Base-by-base conservation (phyloP, 352 stramenopile genomes). In the Phytophthora agathidicida region DNA sequence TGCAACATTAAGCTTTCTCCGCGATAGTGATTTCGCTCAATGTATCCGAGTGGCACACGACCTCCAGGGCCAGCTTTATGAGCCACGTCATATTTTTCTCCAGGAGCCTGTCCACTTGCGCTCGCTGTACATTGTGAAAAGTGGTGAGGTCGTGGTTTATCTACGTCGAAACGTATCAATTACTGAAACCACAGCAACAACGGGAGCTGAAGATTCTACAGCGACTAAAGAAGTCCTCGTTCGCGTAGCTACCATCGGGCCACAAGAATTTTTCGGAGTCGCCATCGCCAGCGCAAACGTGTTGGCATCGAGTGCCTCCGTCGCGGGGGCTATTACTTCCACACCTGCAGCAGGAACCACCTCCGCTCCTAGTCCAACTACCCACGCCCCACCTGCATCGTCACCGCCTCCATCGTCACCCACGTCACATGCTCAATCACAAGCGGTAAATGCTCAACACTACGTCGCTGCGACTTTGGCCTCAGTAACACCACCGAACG, bases 41-140 rank as follows among this genome's bases (percentile, higher is more conserved):
- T 91, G 84, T 43, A 91, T 94, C 27, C 82, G 84, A 26, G 69
- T 92, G 3, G 80, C 82, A 3, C 81, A 91, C 35, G 84, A 92
- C 38, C 67, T 90, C 30, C 65, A 83, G 10, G 76, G 89, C 13
- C 62, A 65, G 20, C 47, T 57, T 3, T 89, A 87, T 46, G 78
- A 87, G 16, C 72, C 76, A 8, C 76, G 78, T 0, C 73, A 92
- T 36, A 56, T 88, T 33, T 91, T 94, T 44, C 42, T 90, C 11
- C 60, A 79, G 23, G 79, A 88, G 28, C 53, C 77, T 0, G 24
- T 68, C 0, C 76, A 88, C 19, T 60, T 73, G 22, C 65, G 73
- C 9, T 76, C 79, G 16, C 68, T 94, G 7, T 89, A 81, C 26
- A 86, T 94, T 30, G 76, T 94, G 26, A 83, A 84, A 44, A 71